Evolutionary conservation across 164 flowering plant species (phyloP).

Genomic region (Tetrastigma voinierianum): DNA sequence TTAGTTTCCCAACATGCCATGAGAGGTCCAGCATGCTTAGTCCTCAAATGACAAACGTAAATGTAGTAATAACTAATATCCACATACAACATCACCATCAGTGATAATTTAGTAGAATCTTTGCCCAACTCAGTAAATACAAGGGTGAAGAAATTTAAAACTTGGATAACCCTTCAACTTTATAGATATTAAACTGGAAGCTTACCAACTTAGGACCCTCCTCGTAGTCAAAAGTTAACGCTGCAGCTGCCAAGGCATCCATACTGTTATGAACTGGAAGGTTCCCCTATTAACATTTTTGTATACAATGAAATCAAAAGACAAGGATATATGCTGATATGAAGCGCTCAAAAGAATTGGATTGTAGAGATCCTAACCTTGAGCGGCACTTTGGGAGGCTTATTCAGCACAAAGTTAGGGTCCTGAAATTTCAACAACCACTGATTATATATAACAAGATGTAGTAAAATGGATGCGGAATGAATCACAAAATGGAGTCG

Average conservation of each 20-base stretch:
- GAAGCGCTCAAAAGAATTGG: not conserved
- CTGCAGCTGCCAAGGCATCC: constrained; percentile 97
- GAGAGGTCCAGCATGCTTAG: no score
- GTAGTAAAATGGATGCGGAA: not conserved
- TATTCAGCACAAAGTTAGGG: constrained; percentile 71
- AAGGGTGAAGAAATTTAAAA: not conserved
- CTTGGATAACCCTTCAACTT: not conserved
- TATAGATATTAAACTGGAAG: not conserved
- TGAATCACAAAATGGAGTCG: not conserved
- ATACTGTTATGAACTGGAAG: constrained; percentile 92
- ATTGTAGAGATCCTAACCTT: constrained; percentile 46
- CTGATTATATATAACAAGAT: not conserved
- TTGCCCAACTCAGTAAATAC: not conserved
- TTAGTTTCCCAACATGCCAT: no score
- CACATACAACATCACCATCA: not conserved
- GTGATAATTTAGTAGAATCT: not conserved
- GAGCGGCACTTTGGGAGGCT: constrained; percentile 87
- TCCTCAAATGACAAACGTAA: no score
- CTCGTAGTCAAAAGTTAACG: constrained; percentile 69
- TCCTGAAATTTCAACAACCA: constrained; percentile 51
- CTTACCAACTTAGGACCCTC: constrained; percentile 92
- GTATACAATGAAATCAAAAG: not conserved
- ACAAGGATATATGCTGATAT: not conserved
- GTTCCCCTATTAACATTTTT: constrained; percentile 50
- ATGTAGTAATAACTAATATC: not conserved